Evolutionary conservation across 2,329 filamentous ascomycete genomes (phyloP).

Genomic region (Plenodomus tracheiphilus): DNA sequence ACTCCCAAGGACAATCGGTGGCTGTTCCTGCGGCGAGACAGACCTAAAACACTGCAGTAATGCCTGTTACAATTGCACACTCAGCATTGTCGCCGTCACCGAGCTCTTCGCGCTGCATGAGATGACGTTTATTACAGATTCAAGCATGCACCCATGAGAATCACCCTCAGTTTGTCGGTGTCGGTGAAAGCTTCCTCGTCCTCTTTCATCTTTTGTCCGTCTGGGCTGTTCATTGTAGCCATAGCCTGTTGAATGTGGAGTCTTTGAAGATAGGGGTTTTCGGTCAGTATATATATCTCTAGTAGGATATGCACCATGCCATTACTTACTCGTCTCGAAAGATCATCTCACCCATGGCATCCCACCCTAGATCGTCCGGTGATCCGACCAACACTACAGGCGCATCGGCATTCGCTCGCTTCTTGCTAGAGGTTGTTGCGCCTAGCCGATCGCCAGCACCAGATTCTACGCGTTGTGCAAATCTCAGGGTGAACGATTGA

Average conservation of each 20-base stretch:
- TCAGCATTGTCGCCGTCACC: too few relatives aligned
- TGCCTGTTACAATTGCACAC: too few relatives aligned
- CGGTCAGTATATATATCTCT: neutral
- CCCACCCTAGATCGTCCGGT: conserved; percentile 21
- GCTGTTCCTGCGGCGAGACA: too few relatives aligned
- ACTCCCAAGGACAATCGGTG: too few relatives aligned
- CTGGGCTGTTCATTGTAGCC: conserved; percentile 16
- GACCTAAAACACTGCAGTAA: too few relatives aligned
- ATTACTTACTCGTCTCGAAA: conserved; percentile 21
- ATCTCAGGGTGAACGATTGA: conserved; percentile 10
- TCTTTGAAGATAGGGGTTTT: neutral
- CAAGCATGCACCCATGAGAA: conserved; percentile 15
- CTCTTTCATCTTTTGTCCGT: conserved; percentile 20
- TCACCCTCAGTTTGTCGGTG: conserved; percentile 11
- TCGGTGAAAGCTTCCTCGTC: conserved; percentile 26
- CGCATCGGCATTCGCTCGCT: conserved; percentile 9
- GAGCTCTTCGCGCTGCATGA: neutral
- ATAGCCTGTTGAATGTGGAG: conserved; percentile 27
- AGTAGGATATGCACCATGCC: neutral
- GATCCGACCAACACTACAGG: conserved; percentile 27
- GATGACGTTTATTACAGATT: neutral
- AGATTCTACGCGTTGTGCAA: conserved; percentile 17
- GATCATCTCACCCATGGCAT: conserved; percentile 21
- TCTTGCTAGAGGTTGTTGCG: conserved; percentile 13
- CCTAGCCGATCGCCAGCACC: conserved; percentile 23